phyloP scores from a whole-genome alignment of 768 basidiomycete species.

The Neoboletus brunneissimus region DNA sequence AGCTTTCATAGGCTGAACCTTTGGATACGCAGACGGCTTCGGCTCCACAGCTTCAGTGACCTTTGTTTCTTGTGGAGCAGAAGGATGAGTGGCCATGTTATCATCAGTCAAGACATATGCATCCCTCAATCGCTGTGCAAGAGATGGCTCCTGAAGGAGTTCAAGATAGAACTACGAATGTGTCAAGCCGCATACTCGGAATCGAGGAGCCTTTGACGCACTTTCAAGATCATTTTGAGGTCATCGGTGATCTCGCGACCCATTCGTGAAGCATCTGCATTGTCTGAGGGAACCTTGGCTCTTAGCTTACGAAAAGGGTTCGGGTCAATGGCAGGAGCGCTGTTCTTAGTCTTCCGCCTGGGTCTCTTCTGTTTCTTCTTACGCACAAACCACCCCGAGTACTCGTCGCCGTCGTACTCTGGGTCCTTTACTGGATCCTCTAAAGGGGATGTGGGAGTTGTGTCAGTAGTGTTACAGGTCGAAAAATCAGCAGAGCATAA shows the following conservation, averaged over 20 bases:
- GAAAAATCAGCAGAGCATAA: conserved; percentile 19
- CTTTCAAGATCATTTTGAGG: conserved; percentile 32
- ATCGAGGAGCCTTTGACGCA: conserved; percentile 1
- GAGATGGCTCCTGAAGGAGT: conserved; percentile 16
- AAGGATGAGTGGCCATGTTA: background rate
- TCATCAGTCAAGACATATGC: conserved; percentile 6
- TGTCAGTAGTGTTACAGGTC: background rate
- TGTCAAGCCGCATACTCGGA: background rate
- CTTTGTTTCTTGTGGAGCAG: background rate
- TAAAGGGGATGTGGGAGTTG: background rate
- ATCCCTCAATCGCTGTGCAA: conserved; percentile 8
- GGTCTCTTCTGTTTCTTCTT: conserved; percentile 31
- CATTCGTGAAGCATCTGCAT: conserved; percentile 16
- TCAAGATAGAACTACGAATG: conserved; percentile 25
- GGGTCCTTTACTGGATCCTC: conserved; percentile 10
- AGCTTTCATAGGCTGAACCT: conserved; percentile 57
- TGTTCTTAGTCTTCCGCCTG: conserved; percentile 17
- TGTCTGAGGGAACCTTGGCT: conserved; percentile 23
- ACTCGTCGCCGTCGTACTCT: conserved; percentile 1
- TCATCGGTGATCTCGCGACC: conserved; percentile 16
- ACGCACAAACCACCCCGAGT: background rate
- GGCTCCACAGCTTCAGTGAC: background rate
- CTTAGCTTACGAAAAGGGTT: conserved; percentile 32
- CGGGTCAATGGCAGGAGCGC: conserved; percentile 20
- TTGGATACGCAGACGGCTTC: conserved; percentile 35